Evolutionary conservation across 257 asterid genomes (phyloP).

Genomic region (Knoxia roxburghii): DNA sequence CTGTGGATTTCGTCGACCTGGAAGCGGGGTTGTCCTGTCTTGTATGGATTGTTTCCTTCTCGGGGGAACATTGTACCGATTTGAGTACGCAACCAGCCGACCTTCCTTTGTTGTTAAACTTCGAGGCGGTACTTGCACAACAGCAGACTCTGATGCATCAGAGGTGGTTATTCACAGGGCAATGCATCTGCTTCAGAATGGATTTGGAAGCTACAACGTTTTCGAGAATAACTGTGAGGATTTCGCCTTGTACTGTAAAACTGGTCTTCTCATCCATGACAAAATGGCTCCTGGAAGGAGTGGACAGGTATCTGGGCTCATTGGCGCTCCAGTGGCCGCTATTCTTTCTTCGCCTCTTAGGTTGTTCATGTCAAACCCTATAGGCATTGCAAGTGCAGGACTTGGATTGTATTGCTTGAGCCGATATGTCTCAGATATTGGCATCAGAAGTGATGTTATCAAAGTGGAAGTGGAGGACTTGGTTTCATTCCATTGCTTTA

Average conservation of each 20-base stretch:
- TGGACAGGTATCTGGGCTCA: conserved; percentile 28
- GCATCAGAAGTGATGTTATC: conserved; percentile 28
- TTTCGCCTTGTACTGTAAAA: conserved; percentile 41
- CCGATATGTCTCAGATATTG: conserved; percentile 33
- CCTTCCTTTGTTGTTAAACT: conserved; percentile 22
- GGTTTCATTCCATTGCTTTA: conserved; percentile 10
- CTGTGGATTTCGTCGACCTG: conserved; percentile 26
- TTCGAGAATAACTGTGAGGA: conserved; percentile 40
- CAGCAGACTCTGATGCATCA: conserved; percentile 26
- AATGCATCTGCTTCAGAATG: conserved; percentile 29
- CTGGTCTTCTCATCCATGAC: conserved; percentile 29
- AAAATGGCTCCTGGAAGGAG: conserved; percentile 27
- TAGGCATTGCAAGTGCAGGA: conserved; percentile 19
- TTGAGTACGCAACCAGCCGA: conserved; percentile 24
- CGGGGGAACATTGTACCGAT: conserved; percentile 25
- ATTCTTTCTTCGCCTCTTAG: conserved; percentile 26
- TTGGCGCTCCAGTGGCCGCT: conserved; percentile 32
- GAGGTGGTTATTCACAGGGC: conserved; percentile 29
- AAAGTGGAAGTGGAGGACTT: conserved; percentile 33
- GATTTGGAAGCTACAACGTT: conserved; percentile 27
- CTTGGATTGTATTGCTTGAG: conserved; percentile 28
- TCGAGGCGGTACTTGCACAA: conserved; percentile 42
- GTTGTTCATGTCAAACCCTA: conserved; percentile 25
- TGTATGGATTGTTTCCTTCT: conserved; percentile 37
- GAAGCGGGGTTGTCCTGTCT: conserved; percentile 33